phyloP scores from a whole-genome alignment of 768 basidiomycete species.

The Pulveroboletus sp. region DNA sequence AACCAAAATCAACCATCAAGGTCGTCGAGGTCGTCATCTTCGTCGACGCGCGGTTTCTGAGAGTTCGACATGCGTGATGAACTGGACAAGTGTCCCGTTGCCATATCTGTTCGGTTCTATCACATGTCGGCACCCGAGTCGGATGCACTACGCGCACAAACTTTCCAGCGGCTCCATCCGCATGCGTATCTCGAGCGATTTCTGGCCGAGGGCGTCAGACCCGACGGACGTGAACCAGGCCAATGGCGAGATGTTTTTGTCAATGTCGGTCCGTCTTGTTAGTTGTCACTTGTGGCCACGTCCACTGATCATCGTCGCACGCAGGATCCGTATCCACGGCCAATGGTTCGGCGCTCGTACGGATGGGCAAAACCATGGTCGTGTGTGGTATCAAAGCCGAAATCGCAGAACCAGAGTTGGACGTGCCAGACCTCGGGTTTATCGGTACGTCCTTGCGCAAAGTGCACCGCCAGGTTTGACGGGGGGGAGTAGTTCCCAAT shows the following conservation, averaged over 20 bases:
- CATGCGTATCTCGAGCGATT: constrained; percentile 86
- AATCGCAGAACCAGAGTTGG: constrained; percentile 85
- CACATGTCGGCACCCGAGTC: constrained; percentile 12
- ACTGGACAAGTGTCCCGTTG: not conserved
- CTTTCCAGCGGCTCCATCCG: constrained; percentile 90
- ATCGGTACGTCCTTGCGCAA: constrained; percentile 53
- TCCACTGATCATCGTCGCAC: not conserved
- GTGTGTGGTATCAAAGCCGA: constrained; percentile 97
- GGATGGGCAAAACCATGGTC: constrained; percentile 90
- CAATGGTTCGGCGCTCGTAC: constrained; percentile 87
- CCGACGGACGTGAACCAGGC: constrained; percentile 73
- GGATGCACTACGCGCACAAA: constrained; percentile 34
- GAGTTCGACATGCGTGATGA: constrained; percentile 10
- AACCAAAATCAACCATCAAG: constrained; percentile 36
- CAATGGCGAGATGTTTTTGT: constrained; percentile 75
- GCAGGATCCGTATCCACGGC: constrained; percentile 97
- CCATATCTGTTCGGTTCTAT: not conserved
- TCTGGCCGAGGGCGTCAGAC: constrained; percentile 70
- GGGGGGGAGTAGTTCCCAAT: constrained; percentile 70
- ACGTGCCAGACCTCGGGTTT: constrained; percentile 73
- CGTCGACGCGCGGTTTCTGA: constrained; percentile 24
- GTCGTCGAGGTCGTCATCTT: constrained; percentile 41
- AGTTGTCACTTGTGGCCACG: no score
- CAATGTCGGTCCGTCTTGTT: constrained; percentile 67
- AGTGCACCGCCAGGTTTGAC: no score